phyloP scores from a whole-genome alignment of 495 filamentous ascomycete species.

The Tuber umbilicatum region DNA sequence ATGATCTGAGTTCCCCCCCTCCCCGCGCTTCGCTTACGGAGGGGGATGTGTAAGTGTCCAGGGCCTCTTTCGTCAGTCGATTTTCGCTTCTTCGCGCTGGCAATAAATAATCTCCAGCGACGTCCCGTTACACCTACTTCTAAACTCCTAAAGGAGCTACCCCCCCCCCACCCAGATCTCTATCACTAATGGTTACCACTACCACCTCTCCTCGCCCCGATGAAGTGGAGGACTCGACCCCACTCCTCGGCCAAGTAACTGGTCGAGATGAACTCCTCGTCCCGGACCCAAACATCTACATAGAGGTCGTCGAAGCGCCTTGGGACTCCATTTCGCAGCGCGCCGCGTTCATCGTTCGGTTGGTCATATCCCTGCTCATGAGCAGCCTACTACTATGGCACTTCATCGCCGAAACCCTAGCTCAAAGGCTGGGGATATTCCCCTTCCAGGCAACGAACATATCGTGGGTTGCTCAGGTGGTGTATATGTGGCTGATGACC shows the following conservation, averaged over 20 bases:
- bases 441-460: constrained; percentile 24
- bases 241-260: constrained; percentile 5
- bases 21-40: background rate
- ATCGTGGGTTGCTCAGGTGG: constrained; percentile 19
- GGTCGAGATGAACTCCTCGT: constrained; percentile 14
- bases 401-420: constrained; percentile 10
- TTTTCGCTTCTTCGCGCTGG: background rate
- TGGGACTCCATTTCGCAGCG: constrained; percentile 19
- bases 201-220: constrained; percentile 1
- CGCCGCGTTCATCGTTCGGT: constrained; percentile 4
- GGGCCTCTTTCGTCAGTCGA: background rate
- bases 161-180: constrained; percentile 10
- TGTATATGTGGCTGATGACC: constrained; percentile 24
- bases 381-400: constrained; percentile 14
- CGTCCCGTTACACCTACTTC: background rate
- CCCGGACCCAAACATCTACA: constrained; percentile 22
- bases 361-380: constrained; percentile 15
- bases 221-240: constrained; percentile 6
- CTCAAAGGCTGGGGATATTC: constrained; percentile 16
- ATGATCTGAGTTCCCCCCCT: too few relatives aligned
- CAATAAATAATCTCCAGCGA: background rate
- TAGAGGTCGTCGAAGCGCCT: constrained; percentile 23
- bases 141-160: background rate
- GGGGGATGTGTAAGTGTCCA: background rate
- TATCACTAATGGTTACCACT: constrained; percentile 6